Conservation (phyloP, 805 yeast species). For the Lipomyces sp. region DNA sequence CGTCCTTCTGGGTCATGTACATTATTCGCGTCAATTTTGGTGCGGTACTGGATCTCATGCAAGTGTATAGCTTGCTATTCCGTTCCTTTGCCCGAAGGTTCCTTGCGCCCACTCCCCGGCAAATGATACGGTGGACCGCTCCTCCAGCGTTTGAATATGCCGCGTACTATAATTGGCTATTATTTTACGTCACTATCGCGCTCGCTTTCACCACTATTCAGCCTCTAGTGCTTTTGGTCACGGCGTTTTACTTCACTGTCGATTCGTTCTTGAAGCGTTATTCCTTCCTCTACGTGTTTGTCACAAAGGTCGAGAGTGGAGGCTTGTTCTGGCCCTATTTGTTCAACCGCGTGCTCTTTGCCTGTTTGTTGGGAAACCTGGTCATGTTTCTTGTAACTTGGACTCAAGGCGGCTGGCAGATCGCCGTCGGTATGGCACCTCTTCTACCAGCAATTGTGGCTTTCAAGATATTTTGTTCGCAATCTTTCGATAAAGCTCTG, state of each 20-base stretch:
- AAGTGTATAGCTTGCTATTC: conserved; percentile 40
- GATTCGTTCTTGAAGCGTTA: conserved; percentile 47
- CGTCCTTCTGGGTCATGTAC: conserved; percentile 52
- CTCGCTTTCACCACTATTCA: conserved; percentile 48
- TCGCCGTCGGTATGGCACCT: conserved; percentile 45
- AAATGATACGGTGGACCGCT: conserved; percentile 41
- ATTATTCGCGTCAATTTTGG: conserved; percentile 44
- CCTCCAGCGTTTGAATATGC: conserved; percentile 48
- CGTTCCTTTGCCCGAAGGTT: conserved; percentile 40
- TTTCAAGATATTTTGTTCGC: conserved; percentile 41
- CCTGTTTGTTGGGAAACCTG: conserved; percentile 47
- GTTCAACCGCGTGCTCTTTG: conserved; percentile 45
- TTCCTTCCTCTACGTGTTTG: conserved; percentile 45
- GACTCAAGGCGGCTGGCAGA: conserved; percentile 46
- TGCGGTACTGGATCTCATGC: conserved; percentile 43
- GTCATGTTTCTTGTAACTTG: conserved; percentile 47
- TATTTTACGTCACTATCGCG: conserved; percentile 47
- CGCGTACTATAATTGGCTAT: conserved; percentile 42
- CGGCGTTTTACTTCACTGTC: conserved; percentile 43
- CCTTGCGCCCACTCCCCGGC: conserved; percentile 44
- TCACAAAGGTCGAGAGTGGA: conserved; percentile 48
- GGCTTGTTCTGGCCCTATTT: conserved; percentile 48
- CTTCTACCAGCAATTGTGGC: conserved; percentile 41
- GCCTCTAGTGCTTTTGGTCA: conserved; percentile 46
- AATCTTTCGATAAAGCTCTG: conserved; percentile 14